Percentiles rank a stretch among this genome's conserved stretches.
These are phyloP conservation scores for Kuraishia borneana DNA, from an alignment of 805 yeast species.

Conservation along the genomic window DNA sequence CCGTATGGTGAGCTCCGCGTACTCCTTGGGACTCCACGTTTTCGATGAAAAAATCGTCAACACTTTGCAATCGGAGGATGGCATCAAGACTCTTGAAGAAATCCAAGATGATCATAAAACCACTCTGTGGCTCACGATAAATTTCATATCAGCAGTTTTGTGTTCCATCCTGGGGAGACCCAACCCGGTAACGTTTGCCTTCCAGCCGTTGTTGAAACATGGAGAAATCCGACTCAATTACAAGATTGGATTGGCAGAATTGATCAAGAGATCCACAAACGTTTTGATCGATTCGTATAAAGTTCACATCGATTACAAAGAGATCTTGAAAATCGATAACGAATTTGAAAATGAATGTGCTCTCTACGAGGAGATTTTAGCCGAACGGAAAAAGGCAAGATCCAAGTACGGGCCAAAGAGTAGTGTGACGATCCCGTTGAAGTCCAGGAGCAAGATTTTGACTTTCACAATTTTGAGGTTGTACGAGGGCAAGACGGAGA, in stretches of 20 bases:
- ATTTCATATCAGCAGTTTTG: slow-evolving; percentile 33
- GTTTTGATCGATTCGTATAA: slow-evolving; percentile 41
- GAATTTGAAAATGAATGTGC: slow-evolving; percentile 30
- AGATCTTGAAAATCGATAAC: slow-evolving; percentile 26
- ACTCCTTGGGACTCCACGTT: slow-evolving; percentile 41
- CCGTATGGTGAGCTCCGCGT: slow-evolving; percentile 36
- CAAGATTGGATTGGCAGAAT: slow-evolving; percentile 38
- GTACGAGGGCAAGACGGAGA: slow-evolving; percentile 12
- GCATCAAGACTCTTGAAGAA: slow-evolving; percentile 16
- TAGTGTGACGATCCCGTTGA: slow-evolving; percentile 9
- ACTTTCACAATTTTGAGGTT: slow-evolving; percentile 18
- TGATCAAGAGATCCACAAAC: slow-evolving; percentile 34
- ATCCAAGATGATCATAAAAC: slow-evolving; percentile 24
- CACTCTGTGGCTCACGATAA: slow-evolving; percentile 39
- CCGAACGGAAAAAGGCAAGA: slow-evolving; percentile 17
- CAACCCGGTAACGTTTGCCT: slow-evolving; percentile 35
- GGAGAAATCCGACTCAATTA: slow-evolving; percentile 23
- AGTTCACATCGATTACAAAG: slow-evolving; percentile 29
- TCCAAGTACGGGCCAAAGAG: background rate
- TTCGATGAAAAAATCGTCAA: slow-evolving; percentile 19
- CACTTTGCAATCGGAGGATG: slow-evolving; percentile 15
- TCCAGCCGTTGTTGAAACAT: slow-evolving; percentile 19
- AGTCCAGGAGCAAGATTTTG: slow-evolving; percentile 10
- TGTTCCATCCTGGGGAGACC: slow-evolving; percentile 45
- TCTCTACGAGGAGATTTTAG: slow-evolving; percentile 19